phyloP scores from a whole-genome alignment of 176 grass and related monocot genomes.

The Eremochloa ophiuroides region DNA sequence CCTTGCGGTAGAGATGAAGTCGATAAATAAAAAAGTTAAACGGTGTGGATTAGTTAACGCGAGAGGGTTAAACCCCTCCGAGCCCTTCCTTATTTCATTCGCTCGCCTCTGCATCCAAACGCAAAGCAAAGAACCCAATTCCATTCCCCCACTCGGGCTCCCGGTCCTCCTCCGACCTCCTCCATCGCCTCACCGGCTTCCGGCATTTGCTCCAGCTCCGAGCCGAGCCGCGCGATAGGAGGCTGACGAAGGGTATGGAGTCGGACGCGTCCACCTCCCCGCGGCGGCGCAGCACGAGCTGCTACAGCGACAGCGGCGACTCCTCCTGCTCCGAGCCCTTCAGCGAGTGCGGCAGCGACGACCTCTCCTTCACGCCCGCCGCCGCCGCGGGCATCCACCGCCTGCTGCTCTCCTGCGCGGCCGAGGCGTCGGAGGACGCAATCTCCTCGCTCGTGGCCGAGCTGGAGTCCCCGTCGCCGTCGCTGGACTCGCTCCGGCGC shows the following conservation, averaged over 20 bases:
- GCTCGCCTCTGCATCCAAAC: conserved; percentile 7
- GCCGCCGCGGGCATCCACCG: conserved; percentile 44
- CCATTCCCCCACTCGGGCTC: neutral
- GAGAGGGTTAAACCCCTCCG: conserved; percentile 10
- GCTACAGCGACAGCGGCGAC: conserved; percentile 76
- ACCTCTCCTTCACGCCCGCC: conserved; percentile 36
- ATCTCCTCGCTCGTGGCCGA: conserved; percentile 53
- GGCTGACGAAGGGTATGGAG: conserved; percentile 15
- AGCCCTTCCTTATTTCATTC: conserved; percentile 28
- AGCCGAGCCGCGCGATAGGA: neutral
- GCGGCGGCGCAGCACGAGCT: conserved; percentile 42
- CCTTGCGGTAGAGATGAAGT: neutral
- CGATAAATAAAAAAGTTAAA: neutral
- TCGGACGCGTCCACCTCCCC: conserved; percentile 50
- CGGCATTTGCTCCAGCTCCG: conserved; percentile 1
- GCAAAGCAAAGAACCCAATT: conserved; percentile 52
- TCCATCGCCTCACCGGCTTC: neutral
- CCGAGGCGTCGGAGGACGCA: conserved; percentile 62
- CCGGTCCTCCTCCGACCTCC: neutral
- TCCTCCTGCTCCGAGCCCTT: conserved; percentile 71
- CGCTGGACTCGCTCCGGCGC: conserved; percentile 58
- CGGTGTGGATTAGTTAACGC: neutral
- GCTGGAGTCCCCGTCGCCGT: conserved; percentile 41
- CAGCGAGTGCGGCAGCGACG: conserved; percentile 80
- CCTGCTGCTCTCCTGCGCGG: conserved; percentile 53